Conservation (phyloP, 192 early-diverging fungal genomes). For the Diversispora eburnea region DNA sequence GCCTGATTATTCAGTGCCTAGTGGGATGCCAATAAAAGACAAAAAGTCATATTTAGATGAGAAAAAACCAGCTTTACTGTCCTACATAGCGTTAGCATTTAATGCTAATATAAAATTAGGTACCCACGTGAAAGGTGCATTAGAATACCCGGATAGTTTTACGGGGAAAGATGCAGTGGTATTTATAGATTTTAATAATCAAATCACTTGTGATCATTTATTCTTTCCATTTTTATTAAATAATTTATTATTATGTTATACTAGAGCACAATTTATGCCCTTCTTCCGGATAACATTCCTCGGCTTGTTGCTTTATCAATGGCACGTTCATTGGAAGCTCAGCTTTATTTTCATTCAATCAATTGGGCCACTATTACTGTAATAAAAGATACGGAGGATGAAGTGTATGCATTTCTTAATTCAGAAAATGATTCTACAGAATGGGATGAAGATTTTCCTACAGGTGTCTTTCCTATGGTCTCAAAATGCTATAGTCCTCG, state of each 20-base stretch:
- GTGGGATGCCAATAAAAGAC: not conserved
- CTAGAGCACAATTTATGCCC: constrained; percentile 16
- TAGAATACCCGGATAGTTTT: constrained; percentile 29
- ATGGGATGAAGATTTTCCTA: constrained; percentile 31
- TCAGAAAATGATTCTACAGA: constrained; percentile 9
- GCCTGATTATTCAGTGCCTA: not conserved
- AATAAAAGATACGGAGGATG: constrained; percentile 14
- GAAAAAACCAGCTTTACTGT: constrained; percentile 15
- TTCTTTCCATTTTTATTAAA: not conserved
- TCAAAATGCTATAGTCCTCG: constrained; percentile 28
- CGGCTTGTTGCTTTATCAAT: constrained; percentile 19
- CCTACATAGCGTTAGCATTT: constrained; percentile 27
- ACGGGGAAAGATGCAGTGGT: constrained; percentile 27
- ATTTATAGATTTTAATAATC: not conserved
- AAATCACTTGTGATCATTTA: not conserved
- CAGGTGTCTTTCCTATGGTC: constrained; percentile 26
- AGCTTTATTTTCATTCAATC: constrained; percentile 27
- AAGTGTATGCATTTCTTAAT: constrained; percentile 27
- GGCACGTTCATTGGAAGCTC: constrained; percentile 28
- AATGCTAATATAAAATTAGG: constrained; percentile 22
- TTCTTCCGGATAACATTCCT: not conserved
- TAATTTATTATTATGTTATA: not conserved
- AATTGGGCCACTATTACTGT: constrained; percentile 20
- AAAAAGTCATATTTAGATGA: not conserved
- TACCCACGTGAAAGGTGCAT: constrained; percentile 19